Base-by-base conservation (phyloP, 1,284 basidiomycete genomes). In the Amylostereum areolatum region DNA sequence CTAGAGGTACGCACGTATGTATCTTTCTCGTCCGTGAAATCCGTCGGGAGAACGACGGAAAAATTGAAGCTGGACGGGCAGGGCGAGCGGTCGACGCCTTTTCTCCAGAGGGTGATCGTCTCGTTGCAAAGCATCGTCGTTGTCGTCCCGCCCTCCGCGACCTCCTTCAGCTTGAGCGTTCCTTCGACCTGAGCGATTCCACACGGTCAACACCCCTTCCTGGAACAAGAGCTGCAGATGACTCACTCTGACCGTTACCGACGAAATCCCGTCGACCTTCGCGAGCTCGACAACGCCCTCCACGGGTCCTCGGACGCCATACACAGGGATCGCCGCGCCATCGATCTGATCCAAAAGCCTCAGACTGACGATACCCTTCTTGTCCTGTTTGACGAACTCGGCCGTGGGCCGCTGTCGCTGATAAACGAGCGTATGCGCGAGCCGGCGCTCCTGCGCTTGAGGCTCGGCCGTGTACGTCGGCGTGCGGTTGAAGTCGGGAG, bases 201-300 rank as follows among this genome's bases (percentile, higher is more conserved):
- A 39, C 27, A 33, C 47, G 42, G 37, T 49, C 40, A 48, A 52
- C 35, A 41, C 30, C 18, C 45, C 46, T 47, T 49, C 46, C 11
- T 46, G 43, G 29, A 7, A 12, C 30, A 42, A 31, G 8, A 18
- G 33, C 12, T 25, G 45, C 24, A 39, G 37, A 46, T 43, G 30
- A 54, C 69, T 41, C 52, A 78, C 85, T 72, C 83, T 80, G 42
- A 83, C 72, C 55, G 85, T 83, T 30, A 89, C 80, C 30, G 73
- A 75, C 2, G 70, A 70, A 28, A 87, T 65, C 28, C 73, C 73
- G 9, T 82, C 80, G 1, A 71, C 63, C 65, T 81, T 85, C 45
- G 62, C 57, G 27, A 87, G 58, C 29, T 81, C 76, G 18, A 89
- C 66, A 1, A 60, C 65, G 8, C 86, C 85, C 56, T 80, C 75